These are phyloP conservation scores for Bonnemaisonia californica DNA, from an alignment of 31 red algal genomes.

Conservation along the genomic window DNA sequence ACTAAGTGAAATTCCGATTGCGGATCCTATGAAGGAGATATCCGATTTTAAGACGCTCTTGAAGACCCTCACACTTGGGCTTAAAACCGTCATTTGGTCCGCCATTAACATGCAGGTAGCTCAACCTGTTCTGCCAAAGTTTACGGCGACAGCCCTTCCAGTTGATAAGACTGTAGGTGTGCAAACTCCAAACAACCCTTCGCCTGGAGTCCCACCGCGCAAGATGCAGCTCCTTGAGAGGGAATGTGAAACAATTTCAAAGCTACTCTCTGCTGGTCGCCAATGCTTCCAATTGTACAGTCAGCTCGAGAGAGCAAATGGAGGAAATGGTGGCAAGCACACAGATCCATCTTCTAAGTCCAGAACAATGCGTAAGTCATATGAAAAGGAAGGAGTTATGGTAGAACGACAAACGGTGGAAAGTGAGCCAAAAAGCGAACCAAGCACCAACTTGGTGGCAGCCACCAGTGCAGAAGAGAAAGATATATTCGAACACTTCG, in stretches of 20 bases:
- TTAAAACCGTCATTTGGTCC: conserved; percentile 96
- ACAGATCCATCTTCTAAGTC: not conserved
- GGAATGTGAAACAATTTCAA: conserved; percentile 83
- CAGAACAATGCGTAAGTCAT: not conserved
- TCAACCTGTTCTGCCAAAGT: conserved; percentile 13
- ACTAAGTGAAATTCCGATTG: conserved; percentile 61
- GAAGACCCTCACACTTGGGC: conserved; percentile 82
- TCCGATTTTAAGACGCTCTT: conserved; percentile 78
- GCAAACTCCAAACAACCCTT: not conserved
- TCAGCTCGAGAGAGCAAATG: conserved; percentile 48
- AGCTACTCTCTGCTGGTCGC: conserved; percentile 60
- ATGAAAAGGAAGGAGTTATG: not conserved
- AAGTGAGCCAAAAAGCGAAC: not conserved
- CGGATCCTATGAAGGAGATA: conserved; percentile 82
- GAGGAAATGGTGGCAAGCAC: not conserved
- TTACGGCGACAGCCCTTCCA: not conserved
- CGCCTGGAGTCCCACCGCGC: not conserved
- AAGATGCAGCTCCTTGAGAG: conserved; percentile 71
- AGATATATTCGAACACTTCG: conserved; percentile 95
- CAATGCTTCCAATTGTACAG: conserved; percentile 90
- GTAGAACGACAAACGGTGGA: not conserved
- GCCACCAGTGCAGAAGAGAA: conserved; percentile 74
- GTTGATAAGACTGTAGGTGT: not conserved
- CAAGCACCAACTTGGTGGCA: not conserved
- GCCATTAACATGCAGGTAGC: conserved; percentile 52